These are phyloP conservation scores for Lasiosphaeris hirsuta DNA, from an alignment of 495 filamentous ascomycete genomes.

Conservation along the genomic window DNA sequence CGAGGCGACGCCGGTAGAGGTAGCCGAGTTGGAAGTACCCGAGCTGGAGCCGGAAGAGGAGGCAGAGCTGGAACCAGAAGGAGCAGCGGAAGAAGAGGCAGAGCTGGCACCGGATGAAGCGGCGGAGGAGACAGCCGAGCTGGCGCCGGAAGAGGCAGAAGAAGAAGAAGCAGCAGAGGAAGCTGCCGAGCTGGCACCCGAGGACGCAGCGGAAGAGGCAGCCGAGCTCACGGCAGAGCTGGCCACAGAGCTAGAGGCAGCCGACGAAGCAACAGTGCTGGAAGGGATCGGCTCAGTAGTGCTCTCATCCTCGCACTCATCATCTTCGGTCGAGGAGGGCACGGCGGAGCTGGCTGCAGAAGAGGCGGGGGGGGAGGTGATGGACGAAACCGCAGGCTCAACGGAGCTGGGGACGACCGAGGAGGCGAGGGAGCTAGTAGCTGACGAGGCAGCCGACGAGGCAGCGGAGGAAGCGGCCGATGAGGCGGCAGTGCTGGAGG, in stretches of 20 bases:
- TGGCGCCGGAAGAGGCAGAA: neutral
- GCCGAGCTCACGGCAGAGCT: neutral
- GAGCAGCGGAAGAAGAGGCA: neutral
- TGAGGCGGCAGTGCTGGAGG: constrained; percentile 19
- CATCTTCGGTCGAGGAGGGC: neutral
- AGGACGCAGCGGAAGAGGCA: no score
- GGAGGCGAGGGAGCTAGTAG: constrained; percentile 28
- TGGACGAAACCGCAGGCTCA: constrained; percentile 2
- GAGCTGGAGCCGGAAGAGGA: neutral
- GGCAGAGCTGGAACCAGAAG: no score
- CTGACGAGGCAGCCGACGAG: constrained; percentile 27
- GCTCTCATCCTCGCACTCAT: no score
- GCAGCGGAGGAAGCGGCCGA: constrained; percentile 29
- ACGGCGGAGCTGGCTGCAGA: neutral
- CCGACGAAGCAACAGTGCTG: neutral
- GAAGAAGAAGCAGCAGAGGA: neutral
- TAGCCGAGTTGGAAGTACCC: constrained; percentile 29
- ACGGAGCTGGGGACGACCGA: constrained; percentile 11
- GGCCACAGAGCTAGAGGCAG: neutral
- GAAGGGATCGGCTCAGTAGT: neutral
- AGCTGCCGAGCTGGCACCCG: neutral
- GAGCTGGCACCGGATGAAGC: no score
- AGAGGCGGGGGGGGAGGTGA: neutral
- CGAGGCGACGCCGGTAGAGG: constrained; percentile 11
- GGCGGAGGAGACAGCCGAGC: neutral